Conservation (phyloP, 2,329 filamentous ascomycete genomes). For the Drechslerella dactyloides region DNA sequence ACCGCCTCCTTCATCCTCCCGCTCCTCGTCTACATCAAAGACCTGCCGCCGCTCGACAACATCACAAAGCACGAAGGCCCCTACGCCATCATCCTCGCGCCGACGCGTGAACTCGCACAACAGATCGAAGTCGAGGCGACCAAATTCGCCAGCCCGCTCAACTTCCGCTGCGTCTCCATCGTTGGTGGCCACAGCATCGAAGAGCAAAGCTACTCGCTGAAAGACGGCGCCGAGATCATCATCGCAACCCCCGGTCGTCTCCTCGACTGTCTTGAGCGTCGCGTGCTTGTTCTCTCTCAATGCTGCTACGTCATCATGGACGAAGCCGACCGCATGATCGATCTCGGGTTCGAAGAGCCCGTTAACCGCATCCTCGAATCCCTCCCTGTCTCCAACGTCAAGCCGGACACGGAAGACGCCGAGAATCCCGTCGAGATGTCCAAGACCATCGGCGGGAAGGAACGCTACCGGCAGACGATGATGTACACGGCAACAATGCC, state of each 20-base stretch:
- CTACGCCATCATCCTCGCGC: slow-evolving; percentile 94
- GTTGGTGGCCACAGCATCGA: slow-evolving; percentile 97
- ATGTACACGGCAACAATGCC: slow-evolving; percentile 99
- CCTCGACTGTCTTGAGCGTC: slow-evolving; percentile 93
- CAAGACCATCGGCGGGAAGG: slow-evolving; percentile 73
- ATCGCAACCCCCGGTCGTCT: slow-evolving; percentile 98
- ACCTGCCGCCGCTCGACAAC: slow-evolving; percentile 83
- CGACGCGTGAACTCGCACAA: slow-evolving; percentile 94
- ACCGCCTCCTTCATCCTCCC: slow-evolving; percentile 94
- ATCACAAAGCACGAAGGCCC: slow-evolving; percentile 90
- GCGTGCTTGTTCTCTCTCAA: slow-evolving; percentile 66
- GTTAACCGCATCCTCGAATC: slow-evolving; percentile 98
- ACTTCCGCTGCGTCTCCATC: slow-evolving; percentile 93
- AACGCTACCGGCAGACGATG: slow-evolving; percentile 95
- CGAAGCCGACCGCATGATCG: slow-evolving; percentile 98
- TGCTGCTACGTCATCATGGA: slow-evolving; percentile 80
- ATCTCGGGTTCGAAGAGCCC: slow-evolving; percentile 95
- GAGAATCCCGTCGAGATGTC: slow-evolving; percentile 88
- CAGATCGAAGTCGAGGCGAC: slow-evolving; percentile 94
- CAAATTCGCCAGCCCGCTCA: slow-evolving; percentile 88
- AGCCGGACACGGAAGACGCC: slow-evolving; percentile 89
- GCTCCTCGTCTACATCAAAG: slow-evolving; percentile 89
- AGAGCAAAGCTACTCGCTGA: slow-evolving; percentile 83
- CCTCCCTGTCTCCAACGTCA: slow-evolving; percentile 88
- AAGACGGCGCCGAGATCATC: slow-evolving; percentile 94